These are phyloP conservation scores for maize (Zea mays) DNA, from an alignment of 176 grass and related monocot species.

Conservation along the genomic window Zm-B73-REFERENCE-NAM-5.0 NC_050096.1:83507501-83508000, in stretches of 20 bases:
- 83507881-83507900: too few relatives aligned
- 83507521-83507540: too few relatives aligned
- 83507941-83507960: too few relatives aligned
- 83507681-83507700: background rate
- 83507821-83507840: background rate
- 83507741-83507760: background rate
- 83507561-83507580: too few relatives aligned
- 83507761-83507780: background rate
- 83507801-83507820: background rate
- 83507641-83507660: background rate
- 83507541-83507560: too few relatives aligned
- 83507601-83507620: constrained; percentile 49
- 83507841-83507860: background rate
- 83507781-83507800: background rate
- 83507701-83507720: background rate
- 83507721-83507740: background rate
- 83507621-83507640: constrained; percentile 39
- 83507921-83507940: too few relatives aligned
- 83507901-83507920: too few relatives aligned
- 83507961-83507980: too few relatives aligned
- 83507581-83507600: constrained; percentile 40
- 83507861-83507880: background rate
- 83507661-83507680: background rate
- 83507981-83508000: too few relatives aligned
- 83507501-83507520: too few relatives aligned